These are phyloP conservation scores for Amaranthus hypochondriacus DNA, from an alignment of 148 eudicot genomes.

Conservation along the genomic window DNA sequence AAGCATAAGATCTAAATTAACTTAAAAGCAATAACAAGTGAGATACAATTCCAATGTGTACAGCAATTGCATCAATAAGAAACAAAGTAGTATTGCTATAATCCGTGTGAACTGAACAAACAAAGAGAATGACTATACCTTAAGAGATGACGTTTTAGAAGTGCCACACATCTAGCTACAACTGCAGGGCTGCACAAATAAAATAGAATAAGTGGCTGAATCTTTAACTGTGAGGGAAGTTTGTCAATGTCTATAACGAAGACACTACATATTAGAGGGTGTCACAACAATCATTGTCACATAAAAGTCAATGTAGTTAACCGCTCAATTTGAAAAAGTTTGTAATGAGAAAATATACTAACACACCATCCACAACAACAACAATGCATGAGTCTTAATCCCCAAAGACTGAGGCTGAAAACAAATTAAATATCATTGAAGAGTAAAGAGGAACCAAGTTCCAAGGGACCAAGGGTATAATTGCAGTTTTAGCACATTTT, in stretches of 20 bases:
- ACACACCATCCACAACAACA: no score
- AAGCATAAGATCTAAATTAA: background rate
- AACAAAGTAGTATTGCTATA: background rate
- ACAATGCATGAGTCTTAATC: no score
- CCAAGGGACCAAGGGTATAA: no score
- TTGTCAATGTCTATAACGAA: background rate
- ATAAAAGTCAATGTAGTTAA: no score
- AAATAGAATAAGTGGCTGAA: slow-evolving; percentile 17
- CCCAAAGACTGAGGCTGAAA: no score
- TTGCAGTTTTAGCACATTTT: no score
- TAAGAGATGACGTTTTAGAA: slow-evolving; percentile 77
- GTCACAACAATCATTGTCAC: no score
- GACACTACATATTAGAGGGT: background rate
- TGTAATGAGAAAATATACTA: no score
- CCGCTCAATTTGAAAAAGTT: no score
- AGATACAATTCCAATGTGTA: background rate
- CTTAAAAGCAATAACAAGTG: background rate
- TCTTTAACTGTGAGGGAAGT: slow-evolving; percentile 8
- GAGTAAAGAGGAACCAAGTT: no score
- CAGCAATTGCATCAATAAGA: slow-evolving; percentile 1
- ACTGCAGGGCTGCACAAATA: slow-evolving; percentile 84
- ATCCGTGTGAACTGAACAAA: background rate
- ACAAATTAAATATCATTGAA: no score
- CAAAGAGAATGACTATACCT: slow-evolving; percentile 41
- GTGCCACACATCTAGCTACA: slow-evolving; percentile 85